These are phyloP conservation scores for Geotrichum histeridarum DNA, from an alignment of 1,139 yeast species.

Conservation along the genomic window DNA sequence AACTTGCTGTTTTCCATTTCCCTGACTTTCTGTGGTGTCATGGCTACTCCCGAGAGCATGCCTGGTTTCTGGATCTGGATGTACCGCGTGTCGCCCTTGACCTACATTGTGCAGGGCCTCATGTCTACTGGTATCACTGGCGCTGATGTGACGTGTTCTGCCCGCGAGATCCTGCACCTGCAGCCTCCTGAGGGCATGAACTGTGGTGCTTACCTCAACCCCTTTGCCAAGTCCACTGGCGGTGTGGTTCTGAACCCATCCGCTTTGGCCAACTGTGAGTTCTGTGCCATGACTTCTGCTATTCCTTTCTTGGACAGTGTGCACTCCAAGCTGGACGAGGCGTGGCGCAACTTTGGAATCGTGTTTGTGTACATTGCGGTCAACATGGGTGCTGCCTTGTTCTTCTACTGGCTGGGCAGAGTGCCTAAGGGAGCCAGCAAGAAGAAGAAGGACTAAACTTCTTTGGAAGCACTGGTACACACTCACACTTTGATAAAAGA, in stretches of 20 bases:
- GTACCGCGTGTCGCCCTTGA: constrained; percentile 66
- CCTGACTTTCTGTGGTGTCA: constrained; percentile 77
- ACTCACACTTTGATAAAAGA: too few relatives aligned
- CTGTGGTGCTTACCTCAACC: constrained; percentile 50
- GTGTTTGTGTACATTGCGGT: constrained; percentile 50
- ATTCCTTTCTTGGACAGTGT: constrained; percentile 49
- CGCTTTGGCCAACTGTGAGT: constrained; percentile 52
- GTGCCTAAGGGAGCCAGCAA: constrained; percentile 18
- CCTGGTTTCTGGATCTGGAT: constrained; percentile 66
- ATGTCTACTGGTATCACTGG: constrained; percentile 51
- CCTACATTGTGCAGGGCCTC: constrained; percentile 60
- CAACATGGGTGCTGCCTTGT: constrained; percentile 53
- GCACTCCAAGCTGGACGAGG: constrained; percentile 44
- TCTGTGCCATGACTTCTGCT: constrained; percentile 52
- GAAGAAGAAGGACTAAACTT: constrained; percentile 1
- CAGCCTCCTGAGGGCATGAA: constrained; percentile 60
- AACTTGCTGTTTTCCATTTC: constrained; percentile 61
- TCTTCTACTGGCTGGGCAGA: constrained; percentile 50
- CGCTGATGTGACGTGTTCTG: constrained; percentile 50
- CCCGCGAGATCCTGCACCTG: constrained; percentile 46
- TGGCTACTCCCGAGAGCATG: constrained; percentile 55
- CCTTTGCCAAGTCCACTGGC: constrained; percentile 38
- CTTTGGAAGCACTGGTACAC: too few relatives aligned
- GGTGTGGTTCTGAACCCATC: constrained; percentile 56
- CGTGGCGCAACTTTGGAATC: constrained; percentile 61